Conservation (phyloP, 1,139 yeast species). For the Candida sp. region DNA sequence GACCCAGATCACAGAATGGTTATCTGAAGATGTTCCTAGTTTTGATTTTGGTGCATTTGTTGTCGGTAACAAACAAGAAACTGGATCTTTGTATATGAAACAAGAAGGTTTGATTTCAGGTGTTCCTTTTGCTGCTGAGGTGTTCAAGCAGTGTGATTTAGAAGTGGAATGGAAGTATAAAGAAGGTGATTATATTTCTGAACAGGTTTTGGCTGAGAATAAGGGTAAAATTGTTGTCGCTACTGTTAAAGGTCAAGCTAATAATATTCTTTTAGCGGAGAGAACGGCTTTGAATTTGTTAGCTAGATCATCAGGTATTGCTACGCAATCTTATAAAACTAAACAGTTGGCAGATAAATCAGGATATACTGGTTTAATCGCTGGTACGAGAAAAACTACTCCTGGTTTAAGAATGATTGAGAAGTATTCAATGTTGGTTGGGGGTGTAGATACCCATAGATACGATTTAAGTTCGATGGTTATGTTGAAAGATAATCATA, state of each 20-base stretch:
- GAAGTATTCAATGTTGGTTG: conserved; percentile 92
- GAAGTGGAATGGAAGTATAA: conserved; percentile 65
- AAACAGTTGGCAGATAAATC: conserved; percentile 58
- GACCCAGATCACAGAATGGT: conserved; percentile 68
- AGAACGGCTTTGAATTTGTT: conserved; percentile 81
- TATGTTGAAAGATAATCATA: conserved; percentile 93
- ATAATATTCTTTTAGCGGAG: conserved; percentile 76
- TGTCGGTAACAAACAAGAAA: conserved; percentile 72
- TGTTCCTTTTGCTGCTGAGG: conserved; percentile 86
- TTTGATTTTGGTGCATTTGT: conserved; percentile 95
- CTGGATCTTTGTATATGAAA: conserved; percentile 80
- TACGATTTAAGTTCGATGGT: conserved; percentile 93
- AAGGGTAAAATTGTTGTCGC: conserved; percentile 73
- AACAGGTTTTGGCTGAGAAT: conserved; percentile 36
- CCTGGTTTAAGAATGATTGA: conserved; percentile 89
- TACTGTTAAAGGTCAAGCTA: conserved; percentile 74
- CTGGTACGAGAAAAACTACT: conserved; percentile 98
- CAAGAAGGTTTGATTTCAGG: conserved; percentile 83
- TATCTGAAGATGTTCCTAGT: conserved; percentile 87
- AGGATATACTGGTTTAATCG: conserved; percentile 84
- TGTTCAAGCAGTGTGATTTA: conserved; percentile 72
- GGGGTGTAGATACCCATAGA: conserved; percentile 92
- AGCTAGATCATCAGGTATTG: conserved; percentile 85
- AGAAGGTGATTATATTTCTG: conserved; percentile 61
- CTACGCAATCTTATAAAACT: conserved; percentile 69